These are phyloP conservation scores for Cyclotella atomus DNA, from an alignment of 108 stramenopile species.

Conservation along the genomic window DNA sequence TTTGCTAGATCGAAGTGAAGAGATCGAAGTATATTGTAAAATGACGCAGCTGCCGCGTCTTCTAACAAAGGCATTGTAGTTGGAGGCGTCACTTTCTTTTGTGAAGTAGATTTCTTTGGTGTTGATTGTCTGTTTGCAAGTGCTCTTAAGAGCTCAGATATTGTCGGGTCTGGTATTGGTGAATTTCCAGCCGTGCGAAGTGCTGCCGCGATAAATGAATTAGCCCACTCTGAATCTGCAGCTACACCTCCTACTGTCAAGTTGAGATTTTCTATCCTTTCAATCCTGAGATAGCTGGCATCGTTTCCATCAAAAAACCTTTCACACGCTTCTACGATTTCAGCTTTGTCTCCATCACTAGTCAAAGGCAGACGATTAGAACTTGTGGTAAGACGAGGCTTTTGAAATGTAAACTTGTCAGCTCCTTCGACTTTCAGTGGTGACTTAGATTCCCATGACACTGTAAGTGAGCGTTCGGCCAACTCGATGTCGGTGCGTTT, in stretches of 20 bases:
- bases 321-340: slow-evolving; percentile 21
- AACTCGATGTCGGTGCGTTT: slow-evolving; percentile 8
- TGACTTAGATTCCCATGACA: slow-evolving; percentile 43
- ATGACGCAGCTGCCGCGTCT: slow-evolving; percentile 59
- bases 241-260: slow-evolving; percentile 32
- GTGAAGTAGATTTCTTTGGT: neutral
- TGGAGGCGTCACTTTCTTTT: neutral
- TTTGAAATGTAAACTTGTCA: slow-evolving; percentile 41
- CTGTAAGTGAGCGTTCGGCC: slow-evolving; percentile 4
- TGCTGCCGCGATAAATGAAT: slow-evolving; percentile 36
- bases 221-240: slow-evolving; percentile 46
- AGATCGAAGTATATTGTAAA: slow-evolving; percentile 63
- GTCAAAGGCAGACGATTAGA: slow-evolving; percentile 30
- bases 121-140: slow-evolving; percentile 19
- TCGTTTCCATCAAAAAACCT: slow-evolving; percentile 16
- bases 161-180: slow-evolving; percentile 38
- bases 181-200: slow-evolving; percentile 24
- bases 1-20: slow-evolving; percentile 51
- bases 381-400: slow-evolving; percentile 4
- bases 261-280: slow-evolving; percentile 35
- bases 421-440: slow-evolving; percentile 39
- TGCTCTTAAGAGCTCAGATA: slow-evolving; percentile 34
- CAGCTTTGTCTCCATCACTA: slow-evolving; percentile 36
- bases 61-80: slow-evolving; percentile 27
- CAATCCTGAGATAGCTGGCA: slow-evolving; percentile 23